A percentile compares a stretch with the other conserved stretches of the same genome.
Conservation (phyloP, 805 yeast species). For the Candida hungchunana region DNA sequence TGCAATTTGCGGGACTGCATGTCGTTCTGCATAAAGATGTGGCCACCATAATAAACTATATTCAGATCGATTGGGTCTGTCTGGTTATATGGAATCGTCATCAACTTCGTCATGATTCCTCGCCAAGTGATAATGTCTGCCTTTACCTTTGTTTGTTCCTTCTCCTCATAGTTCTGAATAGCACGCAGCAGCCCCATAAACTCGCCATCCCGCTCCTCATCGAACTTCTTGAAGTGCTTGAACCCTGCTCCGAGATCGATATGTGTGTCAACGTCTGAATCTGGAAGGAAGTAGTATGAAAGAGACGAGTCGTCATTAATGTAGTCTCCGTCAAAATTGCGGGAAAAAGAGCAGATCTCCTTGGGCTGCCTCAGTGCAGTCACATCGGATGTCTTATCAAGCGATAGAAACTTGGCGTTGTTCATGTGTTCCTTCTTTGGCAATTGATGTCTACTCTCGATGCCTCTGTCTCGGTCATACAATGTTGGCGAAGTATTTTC, state of each 20-base stretch:
- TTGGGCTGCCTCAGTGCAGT: conserved; percentile 82
- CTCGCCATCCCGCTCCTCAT: conserved; percentile 52
- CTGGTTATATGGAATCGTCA: conserved; percentile 60
- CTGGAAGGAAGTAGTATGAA: conserved; percentile 79
- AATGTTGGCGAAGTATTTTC: no score
- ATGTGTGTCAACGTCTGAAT: conserved; percentile 54
- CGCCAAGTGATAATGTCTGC: conserved; percentile 78
- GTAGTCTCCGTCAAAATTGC: conserved; percentile 53
- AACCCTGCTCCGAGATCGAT: conserved; percentile 66
- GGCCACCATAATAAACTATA: conserved; percentile 70
- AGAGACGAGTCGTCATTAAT: conserved; percentile 50
- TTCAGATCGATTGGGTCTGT: conserved; percentile 58
- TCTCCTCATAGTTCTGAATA: conserved; percentile 51
- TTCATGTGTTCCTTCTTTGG: conserved; percentile 7
- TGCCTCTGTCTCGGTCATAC: no score
- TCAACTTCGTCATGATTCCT: conserved; percentile 72
- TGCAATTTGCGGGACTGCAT: conserved; percentile 23
- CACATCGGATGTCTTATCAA: conserved; percentile 43
- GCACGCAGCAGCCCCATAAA: conserved; percentile 56
- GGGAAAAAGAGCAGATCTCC: conserved; percentile 66
- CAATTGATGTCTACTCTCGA: no score
- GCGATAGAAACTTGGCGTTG: conserved; percentile 15
- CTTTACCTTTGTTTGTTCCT: conserved; percentile 38
- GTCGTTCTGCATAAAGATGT: conserved; percentile 53
- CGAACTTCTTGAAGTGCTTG: conserved; percentile 51